A percentile compares a stretch with the other conserved stretches of the same genome.
phyloP scores from a whole-genome alignment of 305 asterid species.

The Fraxinus xanthoxyloides region DNA sequence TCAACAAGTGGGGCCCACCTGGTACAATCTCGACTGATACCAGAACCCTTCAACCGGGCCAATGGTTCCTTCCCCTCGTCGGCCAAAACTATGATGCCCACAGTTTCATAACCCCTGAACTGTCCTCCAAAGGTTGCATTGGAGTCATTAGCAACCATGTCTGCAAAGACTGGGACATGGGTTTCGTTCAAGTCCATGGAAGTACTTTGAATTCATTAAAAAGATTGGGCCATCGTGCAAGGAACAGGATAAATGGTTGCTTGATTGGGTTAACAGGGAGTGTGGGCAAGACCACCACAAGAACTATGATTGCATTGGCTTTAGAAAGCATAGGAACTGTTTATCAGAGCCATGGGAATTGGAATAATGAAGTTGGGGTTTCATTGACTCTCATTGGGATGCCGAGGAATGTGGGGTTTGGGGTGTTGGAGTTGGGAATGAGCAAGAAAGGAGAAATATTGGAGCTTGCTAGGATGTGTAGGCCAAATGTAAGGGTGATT shows the following conservation, averaged over 20 bases:
- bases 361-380: conserved; percentile 33
- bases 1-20: conserved; percentile 27
- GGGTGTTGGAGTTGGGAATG: conserved; percentile 40
- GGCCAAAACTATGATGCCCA: conserved; percentile 37
- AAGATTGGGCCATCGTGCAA: conserved; percentile 20
- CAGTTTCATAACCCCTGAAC: conserved; percentile 26
- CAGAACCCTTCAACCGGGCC: conserved; percentile 34
- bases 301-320: conserved; percentile 28
- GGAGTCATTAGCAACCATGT: conserved; percentile 33
- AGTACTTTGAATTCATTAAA: conserved; percentile 15
- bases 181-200: conserved; percentile 24
- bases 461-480: conserved; percentile 30
- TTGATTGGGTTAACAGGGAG: conserved; percentile 35
- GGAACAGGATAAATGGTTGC: conserved; percentile 28
- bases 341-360: conserved; percentile 31
- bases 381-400: conserved; percentile 33
- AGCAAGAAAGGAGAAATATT: conserved; percentile 33
- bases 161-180: conserved; percentile 25
- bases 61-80: conserved; percentile 35
- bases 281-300: conserved; percentile 37
- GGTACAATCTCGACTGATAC: conserved; percentile 37
- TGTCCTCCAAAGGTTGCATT: conserved; percentile 19
- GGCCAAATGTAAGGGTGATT: conserved; percentile 35
- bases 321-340: conserved; percentile 23
- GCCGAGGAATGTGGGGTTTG: conserved; percentile 28